Percentiles rank a stretch among this genome's conserved stretches.
These are phyloP conservation scores for Populus alba DNA, from an alignment of 345 rosid species.

Conservation along the genomic window DNA sequence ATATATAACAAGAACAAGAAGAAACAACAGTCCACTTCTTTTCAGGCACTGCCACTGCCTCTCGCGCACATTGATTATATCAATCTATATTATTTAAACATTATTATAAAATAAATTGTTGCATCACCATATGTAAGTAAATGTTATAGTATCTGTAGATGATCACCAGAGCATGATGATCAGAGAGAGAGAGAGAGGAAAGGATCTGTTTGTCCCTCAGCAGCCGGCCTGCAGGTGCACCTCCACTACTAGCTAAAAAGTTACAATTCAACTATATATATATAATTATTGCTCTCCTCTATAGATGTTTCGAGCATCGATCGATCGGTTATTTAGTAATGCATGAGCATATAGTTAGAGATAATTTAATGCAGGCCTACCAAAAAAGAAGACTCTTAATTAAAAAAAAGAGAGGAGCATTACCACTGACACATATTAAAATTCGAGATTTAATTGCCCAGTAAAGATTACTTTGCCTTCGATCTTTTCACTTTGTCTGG, in stretches of 20 bases:
- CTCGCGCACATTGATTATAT: not conserved
- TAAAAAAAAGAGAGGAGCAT: not conserved
- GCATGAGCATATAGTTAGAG: not conserved
- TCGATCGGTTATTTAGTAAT: not conserved
- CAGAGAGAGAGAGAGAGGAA: not conserved
- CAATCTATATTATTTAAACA: not conserved
- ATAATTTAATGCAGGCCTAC: slow-evolving; percentile 7
- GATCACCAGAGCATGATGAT: not conserved
- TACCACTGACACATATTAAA: not conserved
- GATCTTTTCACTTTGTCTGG: not conserved
- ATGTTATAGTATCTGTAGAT: not conserved
- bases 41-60: not conserved
- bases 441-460: not conserved
- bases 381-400: not conserved
- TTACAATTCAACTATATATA: not conserved
- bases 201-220: not conserved
- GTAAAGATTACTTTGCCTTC: not conserved
- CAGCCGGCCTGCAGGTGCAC: slow-evolving; percentile 10
- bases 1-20: not conserved
- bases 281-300: not conserved
- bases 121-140: not conserved
- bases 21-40: not conserved
- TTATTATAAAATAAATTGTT: not conserved
- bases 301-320: not conserved
- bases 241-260: not conserved